Evolutionary conservation across 495 filamentous ascomycete genomes (phyloP).

Genomic region (Aspergillus sclerotiicarbonarius): DNA sequence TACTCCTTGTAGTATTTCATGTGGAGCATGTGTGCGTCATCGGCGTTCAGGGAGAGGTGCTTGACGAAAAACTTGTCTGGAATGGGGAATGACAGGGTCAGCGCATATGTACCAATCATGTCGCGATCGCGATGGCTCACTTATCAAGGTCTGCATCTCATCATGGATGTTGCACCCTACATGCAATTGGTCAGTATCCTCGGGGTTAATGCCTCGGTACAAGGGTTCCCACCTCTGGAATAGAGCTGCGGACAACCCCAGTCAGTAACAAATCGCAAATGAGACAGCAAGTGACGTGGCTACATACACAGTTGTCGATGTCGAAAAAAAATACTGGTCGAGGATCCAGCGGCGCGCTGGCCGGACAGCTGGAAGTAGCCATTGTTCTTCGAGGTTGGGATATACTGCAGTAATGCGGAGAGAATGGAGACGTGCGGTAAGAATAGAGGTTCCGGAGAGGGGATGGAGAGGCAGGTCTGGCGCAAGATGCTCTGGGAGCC

Average conservation of each 20-base stretch:
- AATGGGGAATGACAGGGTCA: not conserved
- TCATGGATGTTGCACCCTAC: conserved; percentile 68
- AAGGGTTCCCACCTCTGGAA: conserved; percentile 42
- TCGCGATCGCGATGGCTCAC: conserved; percentile 25
- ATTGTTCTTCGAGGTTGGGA: conserved; percentile 20
- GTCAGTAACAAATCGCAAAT: conserved; percentile 9
- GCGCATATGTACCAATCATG: not conserved
- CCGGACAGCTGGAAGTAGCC: conserved; percentile 17
- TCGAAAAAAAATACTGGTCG: conserved; percentile 81
- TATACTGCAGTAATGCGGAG: not conserved
- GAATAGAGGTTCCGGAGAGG: conserved; percentile 2
- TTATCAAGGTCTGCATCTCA: conserved; percentile 69
- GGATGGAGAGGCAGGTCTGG: not conserved
- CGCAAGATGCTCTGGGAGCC: conserved; percentile 7
- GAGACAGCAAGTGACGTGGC: not conserved
- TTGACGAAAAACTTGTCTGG: conserved; percentile 74
- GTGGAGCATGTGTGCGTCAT: conserved; percentile 80
- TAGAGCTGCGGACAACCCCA: conserved; percentile 45
- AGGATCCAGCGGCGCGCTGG: conserved; percentile 27
- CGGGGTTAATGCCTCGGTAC: not conserved
- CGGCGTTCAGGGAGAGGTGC: conserved; percentile 67
- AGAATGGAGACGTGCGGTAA: not conserved
- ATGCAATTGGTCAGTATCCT: conserved; percentile 12
- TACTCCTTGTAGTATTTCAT: conserved; percentile 92
- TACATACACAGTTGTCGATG: conserved; percentile 91